Evolutionary conservation across 139 green algal genomes (phyloP).

Genomic region (Closterium sp.): DNA sequence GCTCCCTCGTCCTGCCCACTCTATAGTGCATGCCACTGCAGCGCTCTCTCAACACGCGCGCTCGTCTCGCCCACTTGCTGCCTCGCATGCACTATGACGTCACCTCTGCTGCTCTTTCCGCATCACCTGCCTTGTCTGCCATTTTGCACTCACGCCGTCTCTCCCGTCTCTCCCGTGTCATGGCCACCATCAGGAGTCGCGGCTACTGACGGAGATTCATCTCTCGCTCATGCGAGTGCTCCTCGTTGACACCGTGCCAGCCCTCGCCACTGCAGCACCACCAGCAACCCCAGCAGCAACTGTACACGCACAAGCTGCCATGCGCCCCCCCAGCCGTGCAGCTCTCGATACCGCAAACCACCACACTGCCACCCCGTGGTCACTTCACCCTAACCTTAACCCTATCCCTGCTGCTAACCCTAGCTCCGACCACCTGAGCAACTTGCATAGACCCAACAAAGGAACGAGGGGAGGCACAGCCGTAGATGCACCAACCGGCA

Average conservation of each 20-base stretch:
- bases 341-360: neutral
- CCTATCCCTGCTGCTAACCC: neutral
- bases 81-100: neutral
- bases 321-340: no score
- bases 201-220: conserved; percentile 70
- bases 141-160: no score
- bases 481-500: no score
- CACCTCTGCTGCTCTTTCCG: neutral
- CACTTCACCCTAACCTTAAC: neutral
- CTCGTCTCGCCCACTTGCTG: no score
- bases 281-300: neutral
- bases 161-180: no score
- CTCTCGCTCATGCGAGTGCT: conserved; percentile 57
- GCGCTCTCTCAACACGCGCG: no score
- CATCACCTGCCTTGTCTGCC: neutral
- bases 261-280: neutral
- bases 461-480: neutral
- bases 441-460: neutral
- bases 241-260: conserved; percentile 63
- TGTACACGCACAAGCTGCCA: neutral
- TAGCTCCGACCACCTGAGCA: neutral
- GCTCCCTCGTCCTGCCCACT: no score
- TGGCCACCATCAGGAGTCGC: conserved; percentile 21
- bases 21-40: no score
- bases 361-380: neutral